Evolutionary conservation across 768 basidiomycete genomes (phyloP), one percentile per base, ranked within the genome.

Genomic region (Suillus bovinus): DNA sequence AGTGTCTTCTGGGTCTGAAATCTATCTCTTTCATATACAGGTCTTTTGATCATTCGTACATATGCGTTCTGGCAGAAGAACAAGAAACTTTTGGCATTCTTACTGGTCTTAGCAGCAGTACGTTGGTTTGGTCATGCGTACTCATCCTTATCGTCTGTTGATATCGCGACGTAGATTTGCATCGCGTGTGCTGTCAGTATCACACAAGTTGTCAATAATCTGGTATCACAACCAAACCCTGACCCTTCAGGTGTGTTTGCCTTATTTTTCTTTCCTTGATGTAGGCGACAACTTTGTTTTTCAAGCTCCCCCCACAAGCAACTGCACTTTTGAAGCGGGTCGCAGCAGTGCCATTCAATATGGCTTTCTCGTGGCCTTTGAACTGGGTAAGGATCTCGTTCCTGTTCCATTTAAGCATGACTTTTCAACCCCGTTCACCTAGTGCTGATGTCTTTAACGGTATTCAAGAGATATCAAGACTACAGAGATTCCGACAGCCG

Each of bases 101-200:
- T 61, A 31, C 16, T 61, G 24, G 36, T 54, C 14, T 38, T 55
- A 29, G 60, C 47, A n/a, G 55, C 41, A 33, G 60, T 61, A 22
- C 33, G 60, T 61, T 24, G 3, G 7, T 22, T n/a, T 36, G 13
- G 14, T 54, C 33, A 34, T 14, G 34, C n/a, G 36, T 24, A 34
- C 49, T 54, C 34, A 14, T 8, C 16, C 34, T 34, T 11, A 16
- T 36, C 34, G 14, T 16, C 8, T 22, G 6, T 54, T 54, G 8
- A 54, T 36, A 54, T 54, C 14, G 3, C 34, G 9, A 34, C 11
- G 17, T 20, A 54, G 53, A 54, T 54, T 24, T 54, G 5, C 14
- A 54, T 54, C 16, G n/a, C 22, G n/a, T 36, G 33, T 7, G 34
- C 34, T 36, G 53, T 54, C 2, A 16, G 34, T 34, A 22, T 54